Conservation (phyloP, 805 yeast genomes). For the Sungouiozyma ichnusensis region DNA sequence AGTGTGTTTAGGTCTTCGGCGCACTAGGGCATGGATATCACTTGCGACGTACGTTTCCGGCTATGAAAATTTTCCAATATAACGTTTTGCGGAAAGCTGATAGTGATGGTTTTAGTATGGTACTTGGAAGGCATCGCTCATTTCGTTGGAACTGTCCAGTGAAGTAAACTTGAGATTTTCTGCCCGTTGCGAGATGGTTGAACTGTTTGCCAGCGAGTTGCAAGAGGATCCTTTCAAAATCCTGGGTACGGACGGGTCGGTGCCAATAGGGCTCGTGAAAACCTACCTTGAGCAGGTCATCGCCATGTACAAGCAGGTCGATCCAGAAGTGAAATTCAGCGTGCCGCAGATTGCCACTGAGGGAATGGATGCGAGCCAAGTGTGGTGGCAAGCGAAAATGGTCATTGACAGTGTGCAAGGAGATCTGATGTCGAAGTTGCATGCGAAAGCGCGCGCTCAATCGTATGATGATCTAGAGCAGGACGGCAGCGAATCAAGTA, state of each 20-base stretch:
- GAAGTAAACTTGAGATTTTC: too few species aligned
- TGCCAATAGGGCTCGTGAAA: conserved; percentile 14
- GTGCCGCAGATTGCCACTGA: conserved; percentile 75
- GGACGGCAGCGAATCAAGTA: conserved; percentile 20
- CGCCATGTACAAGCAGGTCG: conserved; percentile 10
- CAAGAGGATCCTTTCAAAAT: not conserved
- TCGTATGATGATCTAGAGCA: conserved; percentile 15
- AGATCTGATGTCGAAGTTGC: conserved; percentile 47
- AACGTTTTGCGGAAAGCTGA: too few species aligned
- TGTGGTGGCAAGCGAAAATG: conserved; percentile 87
- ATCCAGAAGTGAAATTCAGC: conserved; percentile 35
- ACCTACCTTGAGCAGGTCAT: conserved; percentile 22
- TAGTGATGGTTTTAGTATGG: too few species aligned
- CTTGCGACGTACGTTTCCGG: too few species aligned
- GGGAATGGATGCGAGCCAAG: conserved; percentile 82
- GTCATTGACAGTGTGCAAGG: conserved; percentile 72
- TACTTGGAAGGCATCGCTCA: not conserved
- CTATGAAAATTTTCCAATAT: too few species aligned
- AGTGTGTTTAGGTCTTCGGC: too few species aligned
- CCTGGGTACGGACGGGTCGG: not conserved
- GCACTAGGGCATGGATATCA: too few species aligned
- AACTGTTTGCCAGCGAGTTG: not conserved
- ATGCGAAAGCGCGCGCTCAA: too few species aligned
- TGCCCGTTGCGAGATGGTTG: too few species aligned
- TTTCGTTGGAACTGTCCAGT: too few species aligned